Evolutionary conservation across 2,329 filamentous ascomycete species (phyloP).

Genomic region (Cladosporium sp.): DNA sequence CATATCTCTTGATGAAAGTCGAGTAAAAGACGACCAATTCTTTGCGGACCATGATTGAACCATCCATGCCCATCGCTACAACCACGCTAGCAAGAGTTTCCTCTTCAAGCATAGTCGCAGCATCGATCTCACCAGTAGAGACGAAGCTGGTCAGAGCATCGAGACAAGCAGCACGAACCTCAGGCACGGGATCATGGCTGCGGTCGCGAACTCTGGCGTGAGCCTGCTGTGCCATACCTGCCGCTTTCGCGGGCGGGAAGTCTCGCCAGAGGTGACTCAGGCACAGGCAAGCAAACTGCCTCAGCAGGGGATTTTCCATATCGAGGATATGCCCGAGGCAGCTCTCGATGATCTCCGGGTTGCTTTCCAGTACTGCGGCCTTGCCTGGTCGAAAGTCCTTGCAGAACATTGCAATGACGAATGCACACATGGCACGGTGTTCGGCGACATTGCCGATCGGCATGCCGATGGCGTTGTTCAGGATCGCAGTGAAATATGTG

Average conservation of each 20-base stretch:
- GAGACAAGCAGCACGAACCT: constrained; percentile 89
- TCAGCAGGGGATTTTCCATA: constrained; percentile 78
- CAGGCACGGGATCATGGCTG: constrained; percentile 79
- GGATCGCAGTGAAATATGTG: constrained; percentile 90
- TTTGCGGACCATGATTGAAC: constrained; percentile 88
- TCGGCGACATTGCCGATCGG: constrained; percentile 86
- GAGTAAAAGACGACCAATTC: constrained; percentile 93
- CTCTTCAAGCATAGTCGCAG: constrained; percentile 46
- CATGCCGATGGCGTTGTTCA: constrained; percentile 68
- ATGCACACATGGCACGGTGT: constrained; percentile 98
- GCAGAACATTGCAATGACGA: constrained; percentile 96
- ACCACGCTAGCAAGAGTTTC: constrained; percentile 86
- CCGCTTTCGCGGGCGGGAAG: constrained; percentile 90
- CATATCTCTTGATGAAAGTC: constrained; percentile 82
- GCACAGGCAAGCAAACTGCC: constrained; percentile 95
- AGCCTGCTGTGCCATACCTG: constrained; percentile 84
- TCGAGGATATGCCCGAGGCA: constrained; percentile 82
- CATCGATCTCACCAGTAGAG: constrained; percentile 58
- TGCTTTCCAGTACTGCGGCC: constrained; percentile 81
- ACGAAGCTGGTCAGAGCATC: constrained; percentile 92
- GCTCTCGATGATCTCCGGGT: constrained; percentile 83
- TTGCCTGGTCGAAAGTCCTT: constrained; percentile 91
- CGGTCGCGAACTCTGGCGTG: constrained; percentile 76
- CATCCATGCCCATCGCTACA: constrained; percentile 87
- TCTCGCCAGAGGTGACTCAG: constrained; percentile 93